Percentiles rank a stretch among this genome's conserved stretches.
Evolutionary conservation across 1,284 basidiomycete genomes (phyloP).

Genomic region (Sphagnurus paluster): DNA sequence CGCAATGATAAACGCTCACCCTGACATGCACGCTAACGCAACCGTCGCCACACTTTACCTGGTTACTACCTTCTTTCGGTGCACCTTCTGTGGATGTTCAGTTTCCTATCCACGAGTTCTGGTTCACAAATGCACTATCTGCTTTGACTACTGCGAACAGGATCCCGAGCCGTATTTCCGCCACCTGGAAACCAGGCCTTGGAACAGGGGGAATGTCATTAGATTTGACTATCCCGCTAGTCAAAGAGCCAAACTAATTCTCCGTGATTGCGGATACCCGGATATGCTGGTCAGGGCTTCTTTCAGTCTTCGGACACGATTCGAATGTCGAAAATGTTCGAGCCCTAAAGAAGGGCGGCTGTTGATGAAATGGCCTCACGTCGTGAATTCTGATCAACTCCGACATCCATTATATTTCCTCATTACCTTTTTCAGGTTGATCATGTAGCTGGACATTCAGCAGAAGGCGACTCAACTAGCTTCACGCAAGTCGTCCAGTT

Average conservation of each 20-base stretch:
- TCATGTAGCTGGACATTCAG: neutral
- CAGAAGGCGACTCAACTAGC: neutral
- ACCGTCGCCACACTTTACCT: conserved; percentile 5
- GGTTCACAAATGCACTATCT: conserved; percentile 4
- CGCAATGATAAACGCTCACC: conserved; percentile 8
- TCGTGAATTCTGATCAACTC: conserved; percentile 1
- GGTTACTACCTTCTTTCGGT: conserved; percentile 4
- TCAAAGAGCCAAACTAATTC: conserved; percentile 1
- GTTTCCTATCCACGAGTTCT: conserved; percentile 9
- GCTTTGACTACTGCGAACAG: neutral
- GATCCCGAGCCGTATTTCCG: conserved; percentile 1
- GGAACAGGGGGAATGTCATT: conserved; percentile 1
- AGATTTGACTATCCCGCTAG: conserved; percentile 2
- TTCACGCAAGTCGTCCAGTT: neutral
- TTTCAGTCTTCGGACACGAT: neutral
- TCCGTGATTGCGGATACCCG: conserved; percentile 3
- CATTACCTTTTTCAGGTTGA: neutral
- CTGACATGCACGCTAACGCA: neutral
- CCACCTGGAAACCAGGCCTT: neutral
- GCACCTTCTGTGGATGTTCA: neutral
- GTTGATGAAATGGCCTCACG: conserved; percentile 11
- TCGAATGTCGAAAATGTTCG: conserved; percentile 8
- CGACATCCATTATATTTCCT: neutral
- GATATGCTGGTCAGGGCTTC: neutral
- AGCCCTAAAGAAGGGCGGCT: conserved; percentile 6